A percentile compares a stretch with the other conserved stretches of the same genome.
Conservation (phyloP, 106 monocot genomes). For the Dendrobium nobile region DNA sequence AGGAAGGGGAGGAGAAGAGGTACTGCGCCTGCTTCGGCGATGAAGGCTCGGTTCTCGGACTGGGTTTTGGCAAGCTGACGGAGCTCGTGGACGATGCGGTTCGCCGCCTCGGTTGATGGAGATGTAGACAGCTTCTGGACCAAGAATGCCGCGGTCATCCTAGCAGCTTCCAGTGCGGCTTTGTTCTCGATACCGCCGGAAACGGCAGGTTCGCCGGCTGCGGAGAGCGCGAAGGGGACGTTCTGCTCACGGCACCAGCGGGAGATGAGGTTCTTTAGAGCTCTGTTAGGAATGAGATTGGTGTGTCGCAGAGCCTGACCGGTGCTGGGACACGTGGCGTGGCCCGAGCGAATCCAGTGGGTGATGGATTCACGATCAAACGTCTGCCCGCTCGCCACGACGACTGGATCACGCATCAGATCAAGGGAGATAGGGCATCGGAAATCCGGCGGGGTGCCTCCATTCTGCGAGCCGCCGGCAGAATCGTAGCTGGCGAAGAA, state of each 20-base stretch:
- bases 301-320: slow-evolving; percentile 46
- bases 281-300: slow-evolving; percentile 51
- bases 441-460: slow-evolving; percentile 48
- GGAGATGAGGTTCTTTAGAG: slow-evolving; percentile 60
- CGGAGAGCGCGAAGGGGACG: slow-evolving; percentile 31
- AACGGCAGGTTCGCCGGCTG: not conserved
- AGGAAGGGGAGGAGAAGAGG: slow-evolving; percentile 64
- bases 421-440: slow-evolving; percentile 87
- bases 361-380: slow-evolving; percentile 77
- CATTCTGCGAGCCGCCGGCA: not conserved
- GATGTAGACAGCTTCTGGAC: slow-evolving; percentile 41
- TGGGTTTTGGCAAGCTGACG: slow-evolving; percentile 51
- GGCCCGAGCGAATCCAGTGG: slow-evolving; percentile 66
- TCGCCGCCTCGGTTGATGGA: slow-evolving; percentile 24
- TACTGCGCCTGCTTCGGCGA: slow-evolving; percentile 69
- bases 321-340: slow-evolving; percentile 74
- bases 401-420: slow-evolving; percentile 83
- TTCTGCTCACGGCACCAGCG: slow-evolving; percentile 60
- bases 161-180: slow-evolving; percentile 68
- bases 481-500: slow-evolving; percentile 8
- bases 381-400: slow-evolving; percentile 80
- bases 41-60: slow-evolving; percentile 54
- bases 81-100: slow-evolving; percentile 71
- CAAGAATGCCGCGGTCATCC: slow-evolving; percentile 69
- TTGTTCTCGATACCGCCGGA: slow-evolving; percentile 34